Percentiles rank a stretch among this genome's conserved stretches.
Conservation (phyloP, 306 rosid genomes). For the Lathyrus oleraceus region DNA sequence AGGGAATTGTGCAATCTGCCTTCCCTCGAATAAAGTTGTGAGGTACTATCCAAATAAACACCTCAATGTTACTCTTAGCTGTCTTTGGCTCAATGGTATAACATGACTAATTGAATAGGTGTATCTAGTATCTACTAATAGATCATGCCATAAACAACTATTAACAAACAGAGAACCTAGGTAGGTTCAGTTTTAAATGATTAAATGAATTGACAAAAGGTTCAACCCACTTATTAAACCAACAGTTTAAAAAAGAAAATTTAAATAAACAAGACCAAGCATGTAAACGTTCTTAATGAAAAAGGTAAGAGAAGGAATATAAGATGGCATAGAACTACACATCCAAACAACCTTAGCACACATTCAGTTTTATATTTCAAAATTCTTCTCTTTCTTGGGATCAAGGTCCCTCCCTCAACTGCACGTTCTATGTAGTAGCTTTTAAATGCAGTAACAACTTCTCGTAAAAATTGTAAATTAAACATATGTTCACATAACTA, state of each 20-base stretch:
- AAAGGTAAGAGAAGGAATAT: neutral
- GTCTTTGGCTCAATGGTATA: conserved; percentile 18
- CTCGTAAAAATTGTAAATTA: conserved; percentile 10
- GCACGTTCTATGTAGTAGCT: conserved; percentile 8
- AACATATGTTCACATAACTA: conserved; percentile 13
- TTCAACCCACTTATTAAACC: conserved; percentile 10
- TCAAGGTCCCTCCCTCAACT: conserved; percentile 1
- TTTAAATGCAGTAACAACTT: conserved; percentile 1
- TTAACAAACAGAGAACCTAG: conserved; percentile 3
- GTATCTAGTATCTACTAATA: conserved; percentile 23
- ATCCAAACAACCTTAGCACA: conserved; percentile 9
- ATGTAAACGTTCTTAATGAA: neutral
- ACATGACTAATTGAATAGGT: neutral
- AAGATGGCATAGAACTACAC: conserved; percentile 17
- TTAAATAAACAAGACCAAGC: neutral
- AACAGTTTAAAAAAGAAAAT: neutral
- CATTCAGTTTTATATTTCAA: conserved; percentile 16
- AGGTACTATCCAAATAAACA: conserved; percentile 17
- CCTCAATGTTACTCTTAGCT: neutral
- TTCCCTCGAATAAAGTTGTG: conserved; percentile 7
- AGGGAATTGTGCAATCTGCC: neutral
- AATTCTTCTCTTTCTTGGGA: neutral
- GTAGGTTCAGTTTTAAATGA: neutral
- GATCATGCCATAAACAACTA: neutral
- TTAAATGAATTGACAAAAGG: neutral